Evolutionary conservation across 805 yeast species (phyloP).

Genomic region (Sugiyamaella smithiae): DNA sequence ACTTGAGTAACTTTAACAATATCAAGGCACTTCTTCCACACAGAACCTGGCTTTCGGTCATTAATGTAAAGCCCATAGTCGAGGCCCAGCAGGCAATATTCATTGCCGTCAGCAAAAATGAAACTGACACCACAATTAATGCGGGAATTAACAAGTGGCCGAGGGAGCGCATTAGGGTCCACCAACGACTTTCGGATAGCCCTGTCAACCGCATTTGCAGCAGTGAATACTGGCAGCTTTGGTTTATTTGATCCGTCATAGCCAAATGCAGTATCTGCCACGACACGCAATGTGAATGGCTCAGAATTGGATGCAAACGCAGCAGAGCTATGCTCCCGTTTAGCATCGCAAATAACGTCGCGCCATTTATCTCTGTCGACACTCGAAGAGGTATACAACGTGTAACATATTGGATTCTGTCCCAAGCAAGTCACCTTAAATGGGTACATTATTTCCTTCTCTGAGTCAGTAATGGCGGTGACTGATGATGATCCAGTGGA

Average conservation of each 20-base stretch:
- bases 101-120: constrained; percentile 43
- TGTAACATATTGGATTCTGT: constrained; percentile 30
- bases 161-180: neutral
- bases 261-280: constrained; percentile 61
- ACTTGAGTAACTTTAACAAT: constrained; percentile 54
- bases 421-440: constrained; percentile 37
- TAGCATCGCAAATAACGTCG: constrained; percentile 47
- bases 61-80: constrained; percentile 30
- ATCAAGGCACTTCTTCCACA: constrained; percentile 60
- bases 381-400: constrained; percentile 31
- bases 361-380: constrained; percentile 60
- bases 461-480: constrained; percentile 22
- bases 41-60: constrained; percentile 26
- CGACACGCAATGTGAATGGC: constrained; percentile 51
- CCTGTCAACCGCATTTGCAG: constrained; percentile 37
- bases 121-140: constrained; percentile 47
- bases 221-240: constrained; percentile 30
- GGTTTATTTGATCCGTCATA: constrained; percentile 56
- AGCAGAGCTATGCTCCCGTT: constrained; percentile 36
- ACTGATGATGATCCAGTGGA: constrained; percentile 20
- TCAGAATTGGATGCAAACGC: constrained; percentile 41
- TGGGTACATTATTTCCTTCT: constrained; percentile 33
- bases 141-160: constrained; percentile 33
- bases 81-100: constrained; percentile 27
- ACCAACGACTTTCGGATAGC: constrained; percentile 26